phyloP scores from a whole-genome alignment of 306 rosid species.

The Cajanus cajan region DNA sequence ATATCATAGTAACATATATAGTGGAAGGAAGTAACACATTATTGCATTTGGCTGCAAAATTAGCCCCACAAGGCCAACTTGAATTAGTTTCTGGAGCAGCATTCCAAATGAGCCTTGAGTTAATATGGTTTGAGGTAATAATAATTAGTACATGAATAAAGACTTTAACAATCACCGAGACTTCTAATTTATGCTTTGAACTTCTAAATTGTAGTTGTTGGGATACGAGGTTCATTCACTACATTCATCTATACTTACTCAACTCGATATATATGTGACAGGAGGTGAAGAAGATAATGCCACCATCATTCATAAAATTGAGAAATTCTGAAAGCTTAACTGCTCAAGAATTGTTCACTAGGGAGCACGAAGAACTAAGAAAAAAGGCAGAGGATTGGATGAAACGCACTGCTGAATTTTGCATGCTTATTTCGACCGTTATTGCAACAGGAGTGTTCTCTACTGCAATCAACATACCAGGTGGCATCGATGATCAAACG shows the following conservation, averaged over 20 bases:
- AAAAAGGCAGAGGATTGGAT: conserved; percentile 43
- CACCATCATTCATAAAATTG: conserved; percentile 15
- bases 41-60: conserved; percentile 41
- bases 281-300: conserved; percentile 50
- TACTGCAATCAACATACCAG: conserved; percentile 38
- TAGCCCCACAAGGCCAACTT: conserved; percentile 32
- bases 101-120: conserved; percentile 36
- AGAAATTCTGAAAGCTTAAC: conserved; percentile 23
- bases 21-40: background rate
- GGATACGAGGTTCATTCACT: too few relatives aligned
- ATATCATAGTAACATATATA: background rate
- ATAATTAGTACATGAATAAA: background rate
- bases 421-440: conserved; percentile 38
- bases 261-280: background rate
- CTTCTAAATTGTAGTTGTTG: too few relatives aligned
- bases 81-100: conserved; percentile 40
- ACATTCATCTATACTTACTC: too few relatives aligned
- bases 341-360: conserved; percentile 36
- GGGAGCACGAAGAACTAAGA: conserved; percentile 23
- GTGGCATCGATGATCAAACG: background rate
- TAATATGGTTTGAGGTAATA: conserved; percentile 47
- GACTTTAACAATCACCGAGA: too few relatives aligned
- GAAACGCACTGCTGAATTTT: conserved; percentile 37
- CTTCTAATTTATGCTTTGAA: too few relatives aligned
- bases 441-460: conserved; percentile 40